Evolutionary conservation across 1,284 basidiomycete genomes (phyloP).

Genomic region (Mycosarcoma maydis): DNA sequence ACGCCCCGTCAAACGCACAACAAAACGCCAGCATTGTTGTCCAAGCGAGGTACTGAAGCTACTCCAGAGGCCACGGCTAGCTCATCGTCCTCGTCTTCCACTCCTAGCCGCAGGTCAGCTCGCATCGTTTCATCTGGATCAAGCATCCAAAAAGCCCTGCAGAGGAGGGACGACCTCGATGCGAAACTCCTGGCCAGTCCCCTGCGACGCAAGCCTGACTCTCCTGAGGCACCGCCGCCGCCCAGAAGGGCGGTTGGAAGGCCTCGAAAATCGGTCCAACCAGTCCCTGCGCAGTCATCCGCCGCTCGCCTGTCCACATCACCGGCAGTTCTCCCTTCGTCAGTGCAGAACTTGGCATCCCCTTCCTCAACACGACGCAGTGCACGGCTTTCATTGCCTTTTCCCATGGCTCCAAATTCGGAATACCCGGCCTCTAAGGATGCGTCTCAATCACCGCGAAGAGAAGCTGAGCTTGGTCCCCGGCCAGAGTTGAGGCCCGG

Average conservation of each 20-base stretch:
- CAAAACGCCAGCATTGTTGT: background rate
- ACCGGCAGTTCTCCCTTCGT: background rate
- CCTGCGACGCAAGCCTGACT: slow-evolving; percentile 13
- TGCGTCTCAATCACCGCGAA: background rate
- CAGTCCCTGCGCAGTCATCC: background rate
- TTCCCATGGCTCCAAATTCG: background rate
- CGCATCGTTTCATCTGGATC: slow-evolving; percentile 42
- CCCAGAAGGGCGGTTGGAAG: slow-evolving; percentile 13
- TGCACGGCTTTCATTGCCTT: slow-evolving; percentile 20
- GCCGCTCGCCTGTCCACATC: background rate
- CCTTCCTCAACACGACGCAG: slow-evolving; percentile 22
- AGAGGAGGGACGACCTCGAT: slow-evolving; percentile 45
- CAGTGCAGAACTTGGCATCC: background rate
- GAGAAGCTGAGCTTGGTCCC: background rate
- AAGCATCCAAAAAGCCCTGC: slow-evolving; percentile 40
- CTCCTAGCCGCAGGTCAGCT: slow-evolving; percentile 36
- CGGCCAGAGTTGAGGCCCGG: slow-evolving; percentile 5
- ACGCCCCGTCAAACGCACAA: background rate
- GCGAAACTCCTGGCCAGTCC: slow-evolving; percentile 27
- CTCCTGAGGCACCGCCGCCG: slow-evolving; percentile 10
- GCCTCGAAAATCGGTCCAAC: slow-evolving; percentile 13
- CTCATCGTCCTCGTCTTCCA: slow-evolving; percentile 13
- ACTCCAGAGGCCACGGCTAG: background rate
- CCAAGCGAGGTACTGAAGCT: slow-evolving; percentile 4
- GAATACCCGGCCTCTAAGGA: background rate